A percentile compares a stretch with the other conserved stretches of the same genome.
These are phyloP conservation scores for Colletotrichum viniferum DNA, from an alignment of 2,329 filamentous ascomycete species.

Conservation along the genomic window DNA sequence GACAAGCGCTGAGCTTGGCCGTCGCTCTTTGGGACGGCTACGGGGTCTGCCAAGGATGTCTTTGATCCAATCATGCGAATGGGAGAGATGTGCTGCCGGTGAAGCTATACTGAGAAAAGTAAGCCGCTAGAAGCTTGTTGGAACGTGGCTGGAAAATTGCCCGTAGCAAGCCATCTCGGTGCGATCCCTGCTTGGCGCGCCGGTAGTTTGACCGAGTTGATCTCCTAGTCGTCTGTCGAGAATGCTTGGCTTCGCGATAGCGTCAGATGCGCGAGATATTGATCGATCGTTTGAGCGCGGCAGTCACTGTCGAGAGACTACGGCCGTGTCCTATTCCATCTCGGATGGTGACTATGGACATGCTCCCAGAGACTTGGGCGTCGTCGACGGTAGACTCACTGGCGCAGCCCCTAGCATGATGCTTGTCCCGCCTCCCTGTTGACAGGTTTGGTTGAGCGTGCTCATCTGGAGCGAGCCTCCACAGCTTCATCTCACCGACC, in stretches of 20 bases:
- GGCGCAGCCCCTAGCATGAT: not conserved
- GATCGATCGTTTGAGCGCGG: not conserved
- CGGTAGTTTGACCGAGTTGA: constrained; percentile 1
- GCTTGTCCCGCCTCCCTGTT: not conserved
- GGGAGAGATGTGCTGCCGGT: not conserved
- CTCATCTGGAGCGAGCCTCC: not conserved
- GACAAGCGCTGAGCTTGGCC: not conserved
- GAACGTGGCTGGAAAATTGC: not conserved
- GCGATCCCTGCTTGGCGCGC: not conserved
- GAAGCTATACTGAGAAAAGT: not conserved
- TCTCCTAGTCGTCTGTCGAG: not conserved
- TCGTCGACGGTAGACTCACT: not conserved
- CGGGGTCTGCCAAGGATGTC: not conserved
- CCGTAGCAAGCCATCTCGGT: not conserved
- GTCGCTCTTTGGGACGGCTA: not conserved
- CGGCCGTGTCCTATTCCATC: not conserved
- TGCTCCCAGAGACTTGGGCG: not conserved
- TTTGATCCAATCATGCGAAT: not conserved
- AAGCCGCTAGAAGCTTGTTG: not conserved
- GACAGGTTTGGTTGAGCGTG: not conserved
- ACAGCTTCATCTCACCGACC: not conserved
- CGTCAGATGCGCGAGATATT: not conserved
- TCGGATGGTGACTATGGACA: not conserved
- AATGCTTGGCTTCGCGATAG: not conserved
- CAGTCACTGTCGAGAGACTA: not conserved